These are phyloP conservation scores for Plasmodium sp. DNA, from an alignment of 169 alveolate genomes.

Conservation along the genomic window DNA sequence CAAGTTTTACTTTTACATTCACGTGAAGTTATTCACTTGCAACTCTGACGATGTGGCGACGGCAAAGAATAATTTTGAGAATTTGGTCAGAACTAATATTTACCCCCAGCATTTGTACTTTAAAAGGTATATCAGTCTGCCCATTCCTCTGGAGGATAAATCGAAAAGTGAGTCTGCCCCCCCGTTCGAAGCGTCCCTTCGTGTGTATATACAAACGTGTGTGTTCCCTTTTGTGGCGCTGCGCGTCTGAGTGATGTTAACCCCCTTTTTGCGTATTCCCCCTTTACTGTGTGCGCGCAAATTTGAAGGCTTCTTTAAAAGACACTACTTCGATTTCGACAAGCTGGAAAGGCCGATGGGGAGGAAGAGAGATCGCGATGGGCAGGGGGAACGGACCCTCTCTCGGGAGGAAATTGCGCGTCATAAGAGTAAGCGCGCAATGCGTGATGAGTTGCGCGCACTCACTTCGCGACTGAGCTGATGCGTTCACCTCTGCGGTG, in stretches of 20 bases:
- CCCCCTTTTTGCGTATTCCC: neutral
- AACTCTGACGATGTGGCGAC: constrained; percentile 27
- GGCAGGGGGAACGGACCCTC: neutral
- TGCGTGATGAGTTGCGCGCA: neutral
- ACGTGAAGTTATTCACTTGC: constrained; percentile 58
- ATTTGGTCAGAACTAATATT: constrained; percentile 60
- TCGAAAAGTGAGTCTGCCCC: constrained; percentile 53
- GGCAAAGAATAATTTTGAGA: constrained; percentile 37
- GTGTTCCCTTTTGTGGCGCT: neutral
- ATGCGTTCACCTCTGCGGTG: neutral
- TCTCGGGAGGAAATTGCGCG: constrained; percentile 14
- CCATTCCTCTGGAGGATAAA: constrained; percentile 66
- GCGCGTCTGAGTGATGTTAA: neutral
- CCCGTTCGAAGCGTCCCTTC: neutral
- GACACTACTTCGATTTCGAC: constrained; percentile 51
- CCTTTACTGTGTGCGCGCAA: neutral
- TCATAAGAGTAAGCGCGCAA: constrained; percentile 53
- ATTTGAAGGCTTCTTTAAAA: constrained; percentile 70
- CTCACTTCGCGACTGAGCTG: neutral
- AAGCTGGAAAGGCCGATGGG: constrained; percentile 53
- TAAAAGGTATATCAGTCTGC: constrained; percentile 56
- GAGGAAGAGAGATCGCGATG: constrained; percentile 1
- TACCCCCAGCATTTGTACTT: constrained; percentile 52
- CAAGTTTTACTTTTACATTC: constrained; percentile 68
- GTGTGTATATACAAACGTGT: neutral